phyloP scores from a whole-genome alignment of 495 filamentous ascomycete genomes.

The Jackrogersella minutella region DNA sequence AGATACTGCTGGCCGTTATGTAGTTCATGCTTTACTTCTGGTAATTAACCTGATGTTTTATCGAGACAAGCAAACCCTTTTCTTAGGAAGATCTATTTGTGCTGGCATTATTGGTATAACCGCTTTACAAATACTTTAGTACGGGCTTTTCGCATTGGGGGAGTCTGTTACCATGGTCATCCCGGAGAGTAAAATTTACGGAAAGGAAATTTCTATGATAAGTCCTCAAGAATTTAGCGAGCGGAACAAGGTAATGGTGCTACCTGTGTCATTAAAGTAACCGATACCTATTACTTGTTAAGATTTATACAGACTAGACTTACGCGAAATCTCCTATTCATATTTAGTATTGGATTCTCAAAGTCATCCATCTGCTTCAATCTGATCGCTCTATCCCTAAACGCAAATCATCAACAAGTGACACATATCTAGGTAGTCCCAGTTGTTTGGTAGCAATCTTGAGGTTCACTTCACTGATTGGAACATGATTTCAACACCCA shows the following conservation, averaged over 20 bases:
- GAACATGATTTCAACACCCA: slow-evolving; percentile 48
- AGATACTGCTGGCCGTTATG: slow-evolving; percentile 23
- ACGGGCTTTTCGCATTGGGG: slow-evolving; percentile 1
- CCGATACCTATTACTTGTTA: background rate
- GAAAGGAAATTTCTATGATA: slow-evolving; percentile 12
- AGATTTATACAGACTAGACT: slow-evolving; percentile 15
- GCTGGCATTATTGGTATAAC: slow-evolving; percentile 10
- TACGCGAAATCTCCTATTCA: slow-evolving; percentile 27
- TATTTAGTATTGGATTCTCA: slow-evolving; percentile 18
- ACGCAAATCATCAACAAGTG: slow-evolving; percentile 1
- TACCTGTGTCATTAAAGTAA: background rate
- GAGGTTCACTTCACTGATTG: slow-evolving; percentile 44
- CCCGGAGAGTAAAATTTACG: slow-evolving; percentile 15
- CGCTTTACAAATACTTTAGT: background rate
- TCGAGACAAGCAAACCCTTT: slow-evolving; percentile 2
- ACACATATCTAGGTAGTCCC: background rate
- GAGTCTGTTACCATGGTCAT: slow-evolving; percentile 19
- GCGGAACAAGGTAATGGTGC: background rate
- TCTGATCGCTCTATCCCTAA: slow-evolving; percentile 16
- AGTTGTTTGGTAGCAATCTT: slow-evolving; percentile 23
- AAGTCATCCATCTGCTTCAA: slow-evolving; percentile 24
- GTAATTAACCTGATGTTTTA: slow-evolving; percentile 23
- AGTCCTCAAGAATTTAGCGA: slow-evolving; percentile 9
- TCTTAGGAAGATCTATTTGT: slow-evolving; percentile 22
- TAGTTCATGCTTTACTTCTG: slow-evolving; percentile 22